These are phyloP conservation scores for Cystobasidium onofrii DNA, from an alignment of 768 basidiomycete genomes.

Conservation along the genomic window DNA sequence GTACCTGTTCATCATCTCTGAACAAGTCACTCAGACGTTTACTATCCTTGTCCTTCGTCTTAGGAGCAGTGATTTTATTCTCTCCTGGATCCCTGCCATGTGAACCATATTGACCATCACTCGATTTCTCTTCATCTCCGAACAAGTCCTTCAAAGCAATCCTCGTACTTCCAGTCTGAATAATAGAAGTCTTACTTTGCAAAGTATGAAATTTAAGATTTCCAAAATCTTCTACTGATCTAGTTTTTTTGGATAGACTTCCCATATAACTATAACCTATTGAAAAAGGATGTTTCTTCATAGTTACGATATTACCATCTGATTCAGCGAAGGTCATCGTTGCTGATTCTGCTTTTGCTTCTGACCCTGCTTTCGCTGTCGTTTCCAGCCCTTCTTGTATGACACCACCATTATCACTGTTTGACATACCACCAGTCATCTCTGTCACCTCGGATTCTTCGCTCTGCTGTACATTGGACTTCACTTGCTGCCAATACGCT, in stretches of 20 bases:
- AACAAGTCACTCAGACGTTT: background rate
- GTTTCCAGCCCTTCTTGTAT: too few relatives aligned
- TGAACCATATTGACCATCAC: background rate
- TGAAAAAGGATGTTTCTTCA: background rate
- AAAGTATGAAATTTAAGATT: background rate
- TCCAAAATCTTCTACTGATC: conserved; percentile 5
- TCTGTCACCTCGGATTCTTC: too few relatives aligned
- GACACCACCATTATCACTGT: too few relatives aligned
- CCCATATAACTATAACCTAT: background rate
- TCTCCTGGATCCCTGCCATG: background rate
- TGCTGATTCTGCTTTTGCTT: background rate
- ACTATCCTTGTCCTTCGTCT: background rate
- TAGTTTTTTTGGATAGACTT: background rate
- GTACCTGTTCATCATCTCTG: background rate
- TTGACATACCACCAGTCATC: too few relatives aligned
- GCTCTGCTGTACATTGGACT: background rate
- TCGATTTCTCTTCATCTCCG: background rate
- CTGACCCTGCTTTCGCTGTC: background rate
- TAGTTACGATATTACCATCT: conserved; percentile 12
- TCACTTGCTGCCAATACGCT: background rate
- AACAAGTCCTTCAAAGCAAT: background rate
- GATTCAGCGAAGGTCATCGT: background rate
- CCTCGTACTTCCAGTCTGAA: background rate
- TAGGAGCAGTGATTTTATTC: background rate
- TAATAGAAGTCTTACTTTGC: background rate